Percentiles rank a stretch among this genome's conserved stretches.
These are phyloP conservation scores for Tolypocladium nubicola DNA, from an alignment of 2,329 filamentous ascomycete species.

Conservation along the genomic window DNA sequence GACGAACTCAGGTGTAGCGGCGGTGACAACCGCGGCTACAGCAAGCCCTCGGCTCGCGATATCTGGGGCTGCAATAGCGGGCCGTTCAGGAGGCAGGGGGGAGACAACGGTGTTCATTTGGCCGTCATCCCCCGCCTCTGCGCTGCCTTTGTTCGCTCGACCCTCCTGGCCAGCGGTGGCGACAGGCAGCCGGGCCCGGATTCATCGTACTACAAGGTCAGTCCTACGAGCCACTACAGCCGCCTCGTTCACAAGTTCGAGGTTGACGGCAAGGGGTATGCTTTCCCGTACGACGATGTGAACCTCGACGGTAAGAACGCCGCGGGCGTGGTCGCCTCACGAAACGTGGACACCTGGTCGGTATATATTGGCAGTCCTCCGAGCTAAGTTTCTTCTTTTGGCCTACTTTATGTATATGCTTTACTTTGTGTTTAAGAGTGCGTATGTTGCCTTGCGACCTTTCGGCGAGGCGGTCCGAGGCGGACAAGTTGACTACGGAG, in stretches of 20 bases:
- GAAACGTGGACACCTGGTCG: constrained; percentile 12
- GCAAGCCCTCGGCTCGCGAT: constrained; percentile 30
- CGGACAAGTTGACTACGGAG: too few relatives aligned
- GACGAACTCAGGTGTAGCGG: constrained; percentile 24
- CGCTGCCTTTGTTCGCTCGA: constrained; percentile 38
- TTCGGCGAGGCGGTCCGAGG: too few relatives aligned
- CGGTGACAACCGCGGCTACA: constrained; percentile 29
- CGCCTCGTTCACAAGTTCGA: constrained; percentile 50
- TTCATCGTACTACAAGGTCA: constrained; percentile 32
- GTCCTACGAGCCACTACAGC: constrained; percentile 44
- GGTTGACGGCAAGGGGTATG: constrained; percentile 49
- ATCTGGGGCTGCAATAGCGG: constrained; percentile 42
- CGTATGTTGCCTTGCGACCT: too few relatives aligned
- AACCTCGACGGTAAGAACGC: constrained; percentile 46
- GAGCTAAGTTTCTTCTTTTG: neutral
- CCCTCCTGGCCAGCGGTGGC: constrained; percentile 33
- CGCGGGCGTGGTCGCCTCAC: constrained; percentile 20
- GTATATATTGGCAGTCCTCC: constrained; percentile 16
- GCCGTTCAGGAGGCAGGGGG: constrained; percentile 26
- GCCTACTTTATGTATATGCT: too few relatives aligned
- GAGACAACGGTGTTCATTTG: constrained; percentile 28
- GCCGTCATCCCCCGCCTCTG: constrained; percentile 37
- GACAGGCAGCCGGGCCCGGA: constrained; percentile 30
- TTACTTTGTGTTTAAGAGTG: too few relatives aligned
- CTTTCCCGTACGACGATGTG: constrained; percentile 61